Evolutionary conservation across 768 basidiomycete genomes (phyloP).

Genomic region (Psilocybe cubensis): DNA sequence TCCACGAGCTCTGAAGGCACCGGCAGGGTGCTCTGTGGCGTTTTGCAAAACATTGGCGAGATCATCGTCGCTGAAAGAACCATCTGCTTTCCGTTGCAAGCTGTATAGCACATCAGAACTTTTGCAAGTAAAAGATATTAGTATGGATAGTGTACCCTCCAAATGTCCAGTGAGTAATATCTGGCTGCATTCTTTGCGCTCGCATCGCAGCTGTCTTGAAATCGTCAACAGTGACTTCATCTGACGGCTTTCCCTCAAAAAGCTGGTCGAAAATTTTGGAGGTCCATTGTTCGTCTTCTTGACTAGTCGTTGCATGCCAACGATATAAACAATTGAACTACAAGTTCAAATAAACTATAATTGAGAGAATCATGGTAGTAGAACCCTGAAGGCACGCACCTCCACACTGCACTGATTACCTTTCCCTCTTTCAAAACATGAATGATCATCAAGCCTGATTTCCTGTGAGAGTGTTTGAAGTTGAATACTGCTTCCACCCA

Average conservation of each 20-base stretch:
- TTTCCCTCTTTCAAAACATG: conserved; percentile 75
- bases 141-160: conserved; percentile 52
- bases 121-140: neutral
- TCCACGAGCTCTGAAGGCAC: conserved; percentile 74
- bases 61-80: conserved; percentile 69
- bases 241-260: conserved; percentile 56
- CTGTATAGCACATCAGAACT: conserved; percentile 34
- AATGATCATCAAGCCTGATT: conserved; percentile 64
- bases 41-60: conserved; percentile 68
- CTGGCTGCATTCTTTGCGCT: conserved; percentile 43
- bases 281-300: conserved; percentile 74
- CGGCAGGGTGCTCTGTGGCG: conserved; percentile 75
- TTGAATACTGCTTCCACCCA: too few relatives aligned
- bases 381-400: conserved; percentile 38
- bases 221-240: conserved; percentile 49
- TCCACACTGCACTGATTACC: conserved; percentile 87
- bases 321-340: conserved; percentile 87
- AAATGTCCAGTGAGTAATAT: conserved; percentile 68
- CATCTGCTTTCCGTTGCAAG: conserved; percentile 61
- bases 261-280: conserved; percentile 46
- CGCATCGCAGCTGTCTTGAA: conserved; percentile 51
- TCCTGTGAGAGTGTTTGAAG: conserved; percentile 43
- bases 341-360: neutral
- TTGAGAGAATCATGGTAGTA: neutral
- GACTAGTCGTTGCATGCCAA: conserved; percentile 82